Evolutionary conservation across 2,329 filamentous ascomycete species (phyloP).

Genomic region (Onygenales sp.): DNA sequence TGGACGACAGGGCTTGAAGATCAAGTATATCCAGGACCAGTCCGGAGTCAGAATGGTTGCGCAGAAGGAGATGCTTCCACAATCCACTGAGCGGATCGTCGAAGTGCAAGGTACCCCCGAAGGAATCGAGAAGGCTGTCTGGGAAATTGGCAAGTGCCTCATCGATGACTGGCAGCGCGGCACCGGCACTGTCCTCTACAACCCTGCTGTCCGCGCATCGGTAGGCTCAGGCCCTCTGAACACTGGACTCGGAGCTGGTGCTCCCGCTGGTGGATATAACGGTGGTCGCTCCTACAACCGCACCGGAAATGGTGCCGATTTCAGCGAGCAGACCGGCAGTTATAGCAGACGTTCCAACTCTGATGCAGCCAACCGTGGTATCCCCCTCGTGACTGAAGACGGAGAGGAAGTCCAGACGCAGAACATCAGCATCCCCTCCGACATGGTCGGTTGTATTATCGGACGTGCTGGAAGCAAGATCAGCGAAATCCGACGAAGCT

Average conservation of each 20-base stretch:
- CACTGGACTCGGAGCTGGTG: slow-evolving; percentile 39
- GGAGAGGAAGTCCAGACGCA: slow-evolving; percentile 97
- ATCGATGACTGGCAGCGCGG: slow-evolving; percentile 97
- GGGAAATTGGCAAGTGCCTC: slow-evolving; percentile 98
- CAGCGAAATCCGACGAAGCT: slow-evolving; percentile 95
- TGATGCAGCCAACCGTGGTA: slow-evolving; percentile 69
- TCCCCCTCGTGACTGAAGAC: slow-evolving; percentile 85
- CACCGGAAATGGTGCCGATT: slow-evolving; percentile 94
- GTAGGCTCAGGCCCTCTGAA: slow-evolving; percentile 45
- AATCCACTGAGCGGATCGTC: slow-evolving; percentile 95
- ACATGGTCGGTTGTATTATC: slow-evolving; percentile 99
- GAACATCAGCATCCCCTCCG: slow-evolving; percentile 97
- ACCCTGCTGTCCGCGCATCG: slow-evolving; percentile 84
- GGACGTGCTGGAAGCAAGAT: slow-evolving; percentile 93
- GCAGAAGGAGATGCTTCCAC: slow-evolving; percentile 98
- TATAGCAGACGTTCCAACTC: slow-evolving; percentile 75
- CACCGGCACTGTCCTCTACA: slow-evolving; percentile 94
- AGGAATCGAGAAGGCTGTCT: slow-evolving; percentile 89
- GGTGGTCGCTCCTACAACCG: slow-evolving; percentile 69
- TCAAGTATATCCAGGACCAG: slow-evolving; percentile 97
- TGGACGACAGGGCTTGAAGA: slow-evolving; percentile 89
- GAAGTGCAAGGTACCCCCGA: slow-evolving; percentile 93
- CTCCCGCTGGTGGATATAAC: slow-evolving; percentile 40
- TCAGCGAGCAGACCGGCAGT: slow-evolving; percentile 69
- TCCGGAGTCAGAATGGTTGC: slow-evolving; percentile 98